Evolutionary conservation across 495 filamentous ascomycete genomes (phyloP), one percentile per base, ranked within the genome.

Genomic region (Aspergillus sclerotiicarbonarius): DNA sequence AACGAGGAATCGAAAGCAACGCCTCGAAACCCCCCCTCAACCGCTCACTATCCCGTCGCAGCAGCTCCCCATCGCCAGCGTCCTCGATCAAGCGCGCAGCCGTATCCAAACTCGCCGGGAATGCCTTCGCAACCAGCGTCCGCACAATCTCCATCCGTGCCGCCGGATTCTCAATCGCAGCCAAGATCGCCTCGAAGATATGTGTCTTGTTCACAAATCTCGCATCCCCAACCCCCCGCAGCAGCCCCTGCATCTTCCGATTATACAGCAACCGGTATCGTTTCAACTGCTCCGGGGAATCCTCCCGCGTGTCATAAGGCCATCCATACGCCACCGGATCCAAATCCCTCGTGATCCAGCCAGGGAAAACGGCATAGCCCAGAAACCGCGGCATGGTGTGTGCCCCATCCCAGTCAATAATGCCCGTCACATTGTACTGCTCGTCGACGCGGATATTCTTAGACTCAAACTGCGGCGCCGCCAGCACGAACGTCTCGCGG

Each of bases 301-400:
- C 47, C 47, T 50, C 47, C 1, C 31, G 47, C 47, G 15, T 15
- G n/a, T 47, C 18, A n/a, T 21, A 9, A 25, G 47, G 20, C 4
- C 10, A 50, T 21, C 8, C 7, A 6, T 31, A 16, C 21, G 3
- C 25, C 29, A 32, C 13, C 9, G 25, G 25, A 12, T 50, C 31
- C 15, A 50, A 13, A 31, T 50, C 12, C 13, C 25, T n/a, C 10
- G 29, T 50, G 25, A 50, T 50, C 47, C 47, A 50, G 25, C 13
- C 12, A 6, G 47, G 47, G 21, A 50, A 50, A 25, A 13, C 7
- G 3, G 47, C 12, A 15, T 32, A 50, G 12, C 47, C 47, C 29
- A 50, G 25, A 12, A 33, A 50, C 13, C 47, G 47, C 25, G 47
- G 47, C 47, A 50, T 50, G 29, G 47, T 50, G 20, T 50, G 25